These are phyloP conservation scores for Aethionema arabicum DNA, from an alignment of 345 rosid genomes.

Conservation along the genomic window DNA sequence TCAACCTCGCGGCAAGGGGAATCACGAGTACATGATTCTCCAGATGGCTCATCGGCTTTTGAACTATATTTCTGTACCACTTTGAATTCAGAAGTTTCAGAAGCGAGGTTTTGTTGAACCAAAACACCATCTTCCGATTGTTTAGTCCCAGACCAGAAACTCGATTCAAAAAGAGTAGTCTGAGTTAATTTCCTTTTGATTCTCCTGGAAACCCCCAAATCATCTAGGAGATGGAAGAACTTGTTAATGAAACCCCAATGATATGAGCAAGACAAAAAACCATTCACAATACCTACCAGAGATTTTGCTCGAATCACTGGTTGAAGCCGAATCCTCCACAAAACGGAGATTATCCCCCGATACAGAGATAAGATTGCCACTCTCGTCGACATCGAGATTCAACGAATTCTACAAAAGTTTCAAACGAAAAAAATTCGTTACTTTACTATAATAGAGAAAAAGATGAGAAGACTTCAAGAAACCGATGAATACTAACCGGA, in stretches of 20 bases:
- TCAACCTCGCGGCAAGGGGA: constrained; percentile 27
- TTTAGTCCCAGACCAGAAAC: constrained; percentile 44
- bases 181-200: constrained; percentile 77
- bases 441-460: not conserved
- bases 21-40: constrained; percentile 18
- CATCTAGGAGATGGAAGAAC: constrained; percentile 30
- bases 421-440: not conserved
- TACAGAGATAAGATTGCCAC: constrained; percentile 18
- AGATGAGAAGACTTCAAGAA: not conserved
- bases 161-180: constrained; percentile 69
- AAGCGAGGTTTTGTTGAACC: constrained; percentile 9
- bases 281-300: constrained; percentile 39
- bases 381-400: constrained; percentile 38
- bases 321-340: constrained; percentile 35
- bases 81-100: constrained; percentile 13
- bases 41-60: constrained; percentile 5
- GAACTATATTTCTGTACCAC: constrained; percentile 25
- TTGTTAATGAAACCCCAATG: constrained; percentile 5
- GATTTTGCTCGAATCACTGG: constrained; percentile 51
- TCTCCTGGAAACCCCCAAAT: constrained; percentile 52
- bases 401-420: constrained; percentile 38
- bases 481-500: constrained; percentile 35
- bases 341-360: constrained; percentile 10
- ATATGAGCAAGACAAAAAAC: constrained; percentile 5
- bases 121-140: constrained; percentile 11